These are phyloP conservation scores for Echites panduratus DNA, from an alignment of 257 asterid genomes.

Conservation along the genomic window DNA sequence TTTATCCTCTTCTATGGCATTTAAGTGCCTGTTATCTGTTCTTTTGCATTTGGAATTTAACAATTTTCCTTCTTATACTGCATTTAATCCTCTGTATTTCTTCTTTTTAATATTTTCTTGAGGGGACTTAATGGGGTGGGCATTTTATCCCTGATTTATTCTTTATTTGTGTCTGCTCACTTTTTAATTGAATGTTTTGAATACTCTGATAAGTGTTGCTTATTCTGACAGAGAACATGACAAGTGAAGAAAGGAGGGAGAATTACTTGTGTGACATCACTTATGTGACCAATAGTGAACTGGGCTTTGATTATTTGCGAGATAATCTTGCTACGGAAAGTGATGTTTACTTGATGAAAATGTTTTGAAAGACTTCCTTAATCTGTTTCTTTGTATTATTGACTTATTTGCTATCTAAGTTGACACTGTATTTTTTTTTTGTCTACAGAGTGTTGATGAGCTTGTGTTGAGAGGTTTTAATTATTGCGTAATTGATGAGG, in stretches of 20 bases:
- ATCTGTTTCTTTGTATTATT: slow-evolving; percentile 16
- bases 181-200: slow-evolving; percentile 15
- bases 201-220: slow-evolving; percentile 26
- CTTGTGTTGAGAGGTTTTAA: slow-evolving; percentile 85
- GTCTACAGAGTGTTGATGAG: slow-evolving; percentile 84
- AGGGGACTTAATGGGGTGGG: neutral
- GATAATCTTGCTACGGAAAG: slow-evolving; percentile 99
- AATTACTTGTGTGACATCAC: slow-evolving; percentile 89
- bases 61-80: no score
- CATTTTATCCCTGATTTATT: neutral
- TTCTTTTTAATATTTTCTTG: neutral
- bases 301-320: slow-evolving; percentile 92
- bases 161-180: neutral
- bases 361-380: slow-evolving; percentile 14
- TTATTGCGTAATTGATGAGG: slow-evolving; percentile 97
- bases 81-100: neutral
- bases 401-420: slow-evolving; percentile 15
- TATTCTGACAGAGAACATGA: slow-evolving; percentile 78
- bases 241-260: slow-evolving; percentile 90
- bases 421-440: slow-evolving; percentile 18
- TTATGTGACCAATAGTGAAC: slow-evolving; percentile 94
- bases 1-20: neutral
- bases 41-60: neutral
- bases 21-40: neutral
- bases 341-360: slow-evolving; percentile 29